Conservation (phyloP, 2,329 filamentous ascomycete genomes). For the Ilyonectria robusta region DNA sequence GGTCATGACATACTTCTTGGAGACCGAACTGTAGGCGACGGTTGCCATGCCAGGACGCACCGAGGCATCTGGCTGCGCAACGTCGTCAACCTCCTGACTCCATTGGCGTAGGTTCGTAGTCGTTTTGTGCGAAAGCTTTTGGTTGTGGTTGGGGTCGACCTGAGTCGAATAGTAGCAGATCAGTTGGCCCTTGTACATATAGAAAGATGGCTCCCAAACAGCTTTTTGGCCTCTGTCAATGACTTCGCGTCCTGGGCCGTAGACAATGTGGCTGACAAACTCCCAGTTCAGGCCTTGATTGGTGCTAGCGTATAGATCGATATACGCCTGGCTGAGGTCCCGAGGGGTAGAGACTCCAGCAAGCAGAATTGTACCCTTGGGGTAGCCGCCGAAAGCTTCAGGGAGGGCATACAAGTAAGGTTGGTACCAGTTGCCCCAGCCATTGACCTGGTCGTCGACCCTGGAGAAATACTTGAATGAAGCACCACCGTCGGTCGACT, state of each 20-base stretch:
- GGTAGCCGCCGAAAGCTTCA: conserved; percentile 66
- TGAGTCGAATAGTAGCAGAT: conserved; percentile 36
- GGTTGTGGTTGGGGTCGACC: conserved; percentile 18
- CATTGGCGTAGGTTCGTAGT: conserved; percentile 73
- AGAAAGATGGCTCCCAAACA: conserved; percentile 35
- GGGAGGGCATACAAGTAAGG: conserved; percentile 77
- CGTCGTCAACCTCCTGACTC: conserved; percentile 72
- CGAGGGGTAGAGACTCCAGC: conserved; percentile 17
- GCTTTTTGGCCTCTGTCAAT: conserved; percentile 24
- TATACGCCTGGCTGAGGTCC: conserved; percentile 23
- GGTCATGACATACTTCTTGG: conserved; percentile 33
- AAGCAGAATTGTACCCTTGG: conserved; percentile 45
- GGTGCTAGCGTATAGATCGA: conserved; percentile 32
- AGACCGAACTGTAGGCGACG: conserved; percentile 8
- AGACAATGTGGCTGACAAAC: conserved; percentile 31
- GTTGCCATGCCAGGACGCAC: conserved; percentile 33
- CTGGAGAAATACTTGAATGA: conserved; percentile 72
- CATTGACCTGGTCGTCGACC: conserved; percentile 74
- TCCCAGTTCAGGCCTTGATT: conserved; percentile 27
- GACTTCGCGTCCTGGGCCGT: conserved; percentile 23
- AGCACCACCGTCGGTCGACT: conserved; percentile 64
- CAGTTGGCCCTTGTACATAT: conserved; percentile 20
- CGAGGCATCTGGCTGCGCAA: conserved; percentile 56
- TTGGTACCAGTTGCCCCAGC: conserved; percentile 78
- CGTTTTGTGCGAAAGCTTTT: conserved; percentile 70